Conservation (phyloP, 1,139 yeast genomes). For the Schwanniomyces etchellsii region DNA sequence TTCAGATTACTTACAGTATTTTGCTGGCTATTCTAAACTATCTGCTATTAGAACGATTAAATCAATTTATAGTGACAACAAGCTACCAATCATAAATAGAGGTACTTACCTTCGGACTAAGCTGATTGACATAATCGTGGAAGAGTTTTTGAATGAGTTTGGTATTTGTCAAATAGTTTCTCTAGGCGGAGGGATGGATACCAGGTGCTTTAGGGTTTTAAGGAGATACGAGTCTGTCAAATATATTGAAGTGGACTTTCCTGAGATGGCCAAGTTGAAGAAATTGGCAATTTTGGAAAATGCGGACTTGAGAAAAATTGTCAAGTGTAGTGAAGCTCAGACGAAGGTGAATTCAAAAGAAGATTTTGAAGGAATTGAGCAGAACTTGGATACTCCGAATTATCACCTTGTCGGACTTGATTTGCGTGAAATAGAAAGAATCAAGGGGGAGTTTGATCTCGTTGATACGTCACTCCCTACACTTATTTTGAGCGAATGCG, state of each 20-base stretch:
- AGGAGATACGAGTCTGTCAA: constrained; percentile 18
- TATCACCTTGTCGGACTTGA: constrained; percentile 58
- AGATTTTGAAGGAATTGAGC: constrained; percentile 17
- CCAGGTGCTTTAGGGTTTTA: constrained; percentile 58
- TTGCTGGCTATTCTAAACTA: constrained; percentile 34
- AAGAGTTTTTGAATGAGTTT: constrained; percentile 37
- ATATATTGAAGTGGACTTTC: constrained; percentile 76
- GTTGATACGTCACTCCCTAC: constrained; percentile 52
- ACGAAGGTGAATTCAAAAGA: constrained; percentile 13
- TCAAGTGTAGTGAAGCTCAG: constrained; percentile 11
- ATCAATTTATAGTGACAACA: constrained; percentile 35
- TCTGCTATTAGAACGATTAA: constrained; percentile 39
- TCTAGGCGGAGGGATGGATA: constrained; percentile 96
- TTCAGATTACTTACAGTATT: constrained; percentile 26
- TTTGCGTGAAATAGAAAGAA: constrained; percentile 31
- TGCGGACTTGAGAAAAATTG: constrained; percentile 13
- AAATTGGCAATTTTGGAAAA: constrained; percentile 43
- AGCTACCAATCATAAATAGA: constrained; percentile 73
- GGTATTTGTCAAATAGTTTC: constrained; percentile 60
- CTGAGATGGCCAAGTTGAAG: constrained; percentile 56
- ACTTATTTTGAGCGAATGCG: constrained; percentile 79
- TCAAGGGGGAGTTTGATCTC: constrained; percentile 3
- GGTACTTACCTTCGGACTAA: constrained; percentile 78
- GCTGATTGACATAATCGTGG: constrained; percentile 53
- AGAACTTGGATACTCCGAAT: constrained; percentile 34